Conservation (phyloP, 2,329 filamentous ascomycete genomes). For the Elsinoe necatrix region DNA sequence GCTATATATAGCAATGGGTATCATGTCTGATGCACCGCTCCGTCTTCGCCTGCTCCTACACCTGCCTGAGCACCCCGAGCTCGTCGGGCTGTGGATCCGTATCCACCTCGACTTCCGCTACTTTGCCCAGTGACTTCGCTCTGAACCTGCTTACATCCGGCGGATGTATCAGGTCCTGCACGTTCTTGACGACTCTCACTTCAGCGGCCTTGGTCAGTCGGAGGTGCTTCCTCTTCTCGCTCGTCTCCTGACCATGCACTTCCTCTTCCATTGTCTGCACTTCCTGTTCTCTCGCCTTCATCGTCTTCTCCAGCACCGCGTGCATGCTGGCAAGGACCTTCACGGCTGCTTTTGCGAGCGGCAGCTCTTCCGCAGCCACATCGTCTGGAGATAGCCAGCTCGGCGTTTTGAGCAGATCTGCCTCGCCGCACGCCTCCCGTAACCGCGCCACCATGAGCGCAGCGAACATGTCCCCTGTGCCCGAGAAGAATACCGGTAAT, state of each 20-base stretch:
- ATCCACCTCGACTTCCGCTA: background rate
- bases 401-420: constrained; percentile 43
- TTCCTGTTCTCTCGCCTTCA: constrained; percentile 56
- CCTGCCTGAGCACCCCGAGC: constrained; percentile 60
- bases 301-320: constrained; percentile 62
- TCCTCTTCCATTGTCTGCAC: constrained; percentile 44
- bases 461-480: constrained; percentile 97
- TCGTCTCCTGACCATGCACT: constrained; percentile 36
- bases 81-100: constrained; percentile 56
- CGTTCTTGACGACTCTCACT: constrained; percentile 70
- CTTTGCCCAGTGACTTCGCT: constrained; percentile 34
- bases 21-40: constrained; percentile 48
- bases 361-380: constrained; percentile 61
- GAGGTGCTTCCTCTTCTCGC: constrained; percentile 54
- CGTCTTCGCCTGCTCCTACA: constrained; percentile 53
- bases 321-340: constrained; percentile 93
- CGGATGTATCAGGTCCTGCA: constrained; percentile 59
- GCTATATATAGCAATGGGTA: constrained; percentile 20
- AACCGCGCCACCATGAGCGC: constrained; percentile 81
- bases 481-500: constrained; percentile 89
- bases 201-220: constrained; percentile 78
- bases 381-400: constrained; percentile 73
- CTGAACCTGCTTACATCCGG: constrained; percentile 54
- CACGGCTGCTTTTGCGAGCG: constrained; percentile 73
- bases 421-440: constrained; percentile 63